phyloP scores from a whole-genome alignment of 352 stramenopile species.

The Phytophthora megakarya region DNA sequence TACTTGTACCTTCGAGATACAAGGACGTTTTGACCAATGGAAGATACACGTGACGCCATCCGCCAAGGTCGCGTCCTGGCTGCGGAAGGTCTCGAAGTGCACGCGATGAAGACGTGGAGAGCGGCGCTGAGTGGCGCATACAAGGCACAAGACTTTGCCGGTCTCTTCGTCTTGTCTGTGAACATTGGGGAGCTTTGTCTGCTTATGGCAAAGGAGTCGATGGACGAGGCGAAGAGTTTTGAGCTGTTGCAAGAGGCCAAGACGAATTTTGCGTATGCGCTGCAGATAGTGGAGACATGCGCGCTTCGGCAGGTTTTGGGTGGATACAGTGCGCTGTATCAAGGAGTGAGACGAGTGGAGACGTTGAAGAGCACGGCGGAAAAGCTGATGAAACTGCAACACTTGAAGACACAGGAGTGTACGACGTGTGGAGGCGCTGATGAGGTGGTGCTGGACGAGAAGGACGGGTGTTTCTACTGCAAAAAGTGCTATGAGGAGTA shows the following conservation, averaged over 20 bases:
- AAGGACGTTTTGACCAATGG: conserved; percentile 32
- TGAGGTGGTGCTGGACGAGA: conserved; percentile 58
- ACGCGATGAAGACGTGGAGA: conserved; percentile 57
- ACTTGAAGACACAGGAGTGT: conserved; percentile 27
- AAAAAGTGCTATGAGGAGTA: conserved; percentile 68
- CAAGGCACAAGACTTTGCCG: conserved; percentile 48
- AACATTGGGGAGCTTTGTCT: conserved; percentile 67
- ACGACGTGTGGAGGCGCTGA: conserved; percentile 52
- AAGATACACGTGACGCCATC: conserved; percentile 39
- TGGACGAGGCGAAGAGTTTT: not conserved
- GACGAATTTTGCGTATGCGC: conserved; percentile 54
- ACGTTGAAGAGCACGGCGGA: conserved; percentile 12
- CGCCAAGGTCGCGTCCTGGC: conserved; percentile 45
- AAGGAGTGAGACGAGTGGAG: conserved; percentile 36
- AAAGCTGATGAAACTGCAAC: conserved; percentile 21
- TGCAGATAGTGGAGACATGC: conserved; percentile 52
- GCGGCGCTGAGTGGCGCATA: conserved; percentile 55
- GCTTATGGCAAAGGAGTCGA: conserved; percentile 24
- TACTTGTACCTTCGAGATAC: too few species aligned
- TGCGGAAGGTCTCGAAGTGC: conserved; percentile 34
- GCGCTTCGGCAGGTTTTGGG: conserved; percentile 30
- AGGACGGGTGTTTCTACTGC: conserved; percentile 75
- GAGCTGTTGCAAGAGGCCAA: conserved; percentile 34
- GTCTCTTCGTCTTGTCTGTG: conserved; percentile 69
- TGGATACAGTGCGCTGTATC: conserved; percentile 32